Percentiles rank a stretch among this genome's conserved stretches.
These are phyloP conservation scores for Mucor velutinosus DNA, from an alignment of 371 early-diverging fungal species.

Conservation along the genomic window DNA sequence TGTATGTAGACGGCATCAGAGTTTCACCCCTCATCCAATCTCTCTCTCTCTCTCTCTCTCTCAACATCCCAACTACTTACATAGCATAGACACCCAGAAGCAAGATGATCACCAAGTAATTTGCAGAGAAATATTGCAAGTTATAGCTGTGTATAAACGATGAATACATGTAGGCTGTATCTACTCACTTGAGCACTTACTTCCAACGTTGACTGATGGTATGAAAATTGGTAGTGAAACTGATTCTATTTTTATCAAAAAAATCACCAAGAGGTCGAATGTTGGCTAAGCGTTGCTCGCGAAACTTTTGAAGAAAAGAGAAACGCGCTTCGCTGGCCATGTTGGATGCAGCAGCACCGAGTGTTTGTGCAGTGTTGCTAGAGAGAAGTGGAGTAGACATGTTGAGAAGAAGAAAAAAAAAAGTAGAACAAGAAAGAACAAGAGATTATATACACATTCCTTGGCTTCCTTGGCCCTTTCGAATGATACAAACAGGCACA, in stretches of 20 bases:
- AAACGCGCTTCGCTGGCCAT: conserved; percentile 44
- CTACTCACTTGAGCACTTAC: conserved; percentile 32
- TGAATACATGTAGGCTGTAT: not conserved
- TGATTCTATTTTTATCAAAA: conserved; percentile 64
- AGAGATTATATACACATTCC: not conserved
- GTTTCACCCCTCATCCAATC: not conserved
- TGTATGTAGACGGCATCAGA: conserved; percentile 29
- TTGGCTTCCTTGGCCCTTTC: conserved; percentile 2
- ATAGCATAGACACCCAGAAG: conserved; percentile 62
- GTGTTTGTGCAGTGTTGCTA: conserved; percentile 24
- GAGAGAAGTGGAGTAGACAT: conserved; percentile 34
- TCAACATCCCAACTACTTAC: conserved; percentile 48
- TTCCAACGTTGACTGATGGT: conserved; percentile 54
- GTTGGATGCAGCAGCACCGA: conserved; percentile 28
- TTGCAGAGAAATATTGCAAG: conserved; percentile 64
- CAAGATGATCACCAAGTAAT: conserved; percentile 64
- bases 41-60: not conserved
- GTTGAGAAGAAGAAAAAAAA: not conserved
- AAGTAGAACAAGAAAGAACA: not conserved
- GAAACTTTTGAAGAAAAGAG: conserved; percentile 40
- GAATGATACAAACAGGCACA: not conserved
- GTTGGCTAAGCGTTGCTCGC: conserved; percentile 47
- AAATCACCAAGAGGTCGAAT: conserved; percentile 63
- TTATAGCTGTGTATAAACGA: conserved; percentile 51
- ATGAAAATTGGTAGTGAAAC: conserved; percentile 51